Conservation (phyloP, 495 filamentous ascomycete genomes). For the Penicillium angulare region DNA sequence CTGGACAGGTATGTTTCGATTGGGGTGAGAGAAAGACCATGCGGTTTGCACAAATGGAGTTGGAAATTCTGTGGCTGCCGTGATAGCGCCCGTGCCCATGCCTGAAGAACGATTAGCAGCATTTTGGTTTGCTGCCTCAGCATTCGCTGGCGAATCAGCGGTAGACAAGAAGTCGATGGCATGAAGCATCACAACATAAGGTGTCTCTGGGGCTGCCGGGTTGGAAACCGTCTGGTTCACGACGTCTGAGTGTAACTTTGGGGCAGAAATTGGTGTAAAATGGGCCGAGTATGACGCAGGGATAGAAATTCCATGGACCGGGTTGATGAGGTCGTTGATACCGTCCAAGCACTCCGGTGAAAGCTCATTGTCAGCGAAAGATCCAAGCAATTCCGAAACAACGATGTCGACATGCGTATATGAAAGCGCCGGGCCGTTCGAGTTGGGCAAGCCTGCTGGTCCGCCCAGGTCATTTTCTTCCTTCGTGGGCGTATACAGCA, state of each 20-base stretch:
- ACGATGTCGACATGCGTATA: conserved; percentile 83
- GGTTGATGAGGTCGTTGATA: conserved; percentile 79
- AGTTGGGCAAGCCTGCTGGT: conserved; percentile 7
- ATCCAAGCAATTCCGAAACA: conserved; percentile 89
- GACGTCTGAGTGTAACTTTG: conserved; percentile 81
- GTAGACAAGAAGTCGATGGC: conserved; percentile 75
- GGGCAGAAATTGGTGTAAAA: conserved; percentile 85
- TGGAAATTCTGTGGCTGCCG: conserved; percentile 29
- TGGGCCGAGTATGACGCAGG: conserved; percentile 90
- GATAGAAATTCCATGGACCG: conserved; percentile 84
- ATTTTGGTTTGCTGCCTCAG: conserved; percentile 11
- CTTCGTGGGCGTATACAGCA: conserved; percentile 26
- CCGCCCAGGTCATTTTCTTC: conserved; percentile 17
- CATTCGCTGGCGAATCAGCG: conserved; percentile 19
- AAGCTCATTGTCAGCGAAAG: conserved; percentile 88
- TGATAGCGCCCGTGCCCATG: conserved; percentile 27
- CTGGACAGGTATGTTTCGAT: conserved; percentile 38
- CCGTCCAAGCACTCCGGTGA: conserved; percentile 89
- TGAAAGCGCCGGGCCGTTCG: conserved; percentile 4
- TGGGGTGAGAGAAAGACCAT: conserved; percentile 51
- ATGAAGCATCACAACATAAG: conserved; percentile 92
- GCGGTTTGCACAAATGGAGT: conserved; percentile 42
- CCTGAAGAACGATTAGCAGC: conserved; percentile 28
- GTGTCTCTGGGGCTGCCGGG: conserved; percentile 70
- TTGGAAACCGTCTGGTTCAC: conserved; percentile 57